Percentiles rank a stretch among this genome's conserved stretches.
phyloP scores from a whole-genome alignment of 257 asterid genomes.

The Scutellaria barbata region DNA sequence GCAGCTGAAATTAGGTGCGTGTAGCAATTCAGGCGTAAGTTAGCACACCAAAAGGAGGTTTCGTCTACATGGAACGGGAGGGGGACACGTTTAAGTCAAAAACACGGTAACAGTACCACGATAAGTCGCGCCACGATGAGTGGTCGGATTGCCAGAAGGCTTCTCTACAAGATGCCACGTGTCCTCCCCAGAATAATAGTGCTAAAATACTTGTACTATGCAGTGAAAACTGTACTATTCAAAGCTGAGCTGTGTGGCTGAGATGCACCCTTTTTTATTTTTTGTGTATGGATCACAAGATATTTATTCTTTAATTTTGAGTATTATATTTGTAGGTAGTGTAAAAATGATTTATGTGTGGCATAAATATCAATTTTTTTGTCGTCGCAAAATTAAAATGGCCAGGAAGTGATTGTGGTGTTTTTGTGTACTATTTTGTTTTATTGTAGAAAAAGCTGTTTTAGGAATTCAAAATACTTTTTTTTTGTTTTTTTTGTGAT shows the following conservation, averaged over 20 bases:
- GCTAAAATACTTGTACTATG: neutral
- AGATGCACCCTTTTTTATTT: neutral
- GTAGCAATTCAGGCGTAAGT: constrained; percentile 14
- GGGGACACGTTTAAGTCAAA: neutral
- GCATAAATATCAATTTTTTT: no score
- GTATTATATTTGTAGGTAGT: no score
- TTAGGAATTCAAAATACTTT: no score
- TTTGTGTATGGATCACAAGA: neutral
- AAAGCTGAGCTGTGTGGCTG: constrained; percentile 15
- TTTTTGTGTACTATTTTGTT: no score
- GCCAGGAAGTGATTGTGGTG: no score
- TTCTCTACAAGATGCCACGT: constrained; percentile 23
- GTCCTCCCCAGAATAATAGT: no score
- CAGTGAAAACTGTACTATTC: neutral
- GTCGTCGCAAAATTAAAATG: no score
- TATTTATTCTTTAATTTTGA: no score
- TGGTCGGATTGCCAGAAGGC: constrained; percentile 3
- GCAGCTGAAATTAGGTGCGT: neutral
- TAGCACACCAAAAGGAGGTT: constrained; percentile 6
- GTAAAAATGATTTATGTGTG: no score
- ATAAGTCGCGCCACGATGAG: no score
- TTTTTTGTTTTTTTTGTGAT: no score
- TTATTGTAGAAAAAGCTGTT: no score
- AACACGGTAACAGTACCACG: constrained; percentile 5
- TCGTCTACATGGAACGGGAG: constrained; percentile 9